These are phyloP conservation scores for Neurospora sp. DNA, from an alignment of 495 filamentous ascomycete genomes.

Conservation along the genomic window DNA sequence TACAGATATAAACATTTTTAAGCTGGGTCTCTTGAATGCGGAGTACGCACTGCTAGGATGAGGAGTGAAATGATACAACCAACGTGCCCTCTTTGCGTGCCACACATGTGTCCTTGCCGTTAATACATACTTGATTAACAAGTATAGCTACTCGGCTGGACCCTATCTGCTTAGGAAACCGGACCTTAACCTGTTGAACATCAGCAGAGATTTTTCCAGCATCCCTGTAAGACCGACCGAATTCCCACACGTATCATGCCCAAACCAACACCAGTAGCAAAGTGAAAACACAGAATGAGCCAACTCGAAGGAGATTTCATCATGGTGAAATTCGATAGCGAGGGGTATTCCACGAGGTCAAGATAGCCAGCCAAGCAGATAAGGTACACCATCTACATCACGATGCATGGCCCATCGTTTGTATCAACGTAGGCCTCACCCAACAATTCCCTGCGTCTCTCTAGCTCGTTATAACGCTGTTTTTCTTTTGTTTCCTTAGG, in stretches of 20 bases:
- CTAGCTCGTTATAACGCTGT: slow-evolving; percentile 45
- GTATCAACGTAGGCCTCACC: slow-evolving; percentile 34
- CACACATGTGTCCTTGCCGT: not conserved
- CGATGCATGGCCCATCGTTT: slow-evolving; percentile 34
- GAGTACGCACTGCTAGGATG: not conserved
- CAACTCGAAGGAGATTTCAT: not conserved
- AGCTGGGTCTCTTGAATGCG: not conserved
- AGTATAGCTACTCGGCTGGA: not conserved
- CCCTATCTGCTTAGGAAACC: not conserved
- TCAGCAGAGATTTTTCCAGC: not conserved
- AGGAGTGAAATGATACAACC: not conserved
- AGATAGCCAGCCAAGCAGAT: not conserved
- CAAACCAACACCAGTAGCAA: not conserved
- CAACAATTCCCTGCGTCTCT: slow-evolving; percentile 43
- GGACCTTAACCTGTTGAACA: not conserved
- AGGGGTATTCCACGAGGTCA: not conserved
- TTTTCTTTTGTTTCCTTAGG: slow-evolving; percentile 59
- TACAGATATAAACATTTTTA: not conserved
- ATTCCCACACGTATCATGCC: not conserved
- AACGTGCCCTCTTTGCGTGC: not conserved
- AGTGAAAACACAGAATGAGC: not conserved
- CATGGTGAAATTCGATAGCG: not conserved
- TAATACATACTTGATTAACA: not conserved
- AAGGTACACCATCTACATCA: slow-evolving; percentile 13
- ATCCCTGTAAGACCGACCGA: not conserved